These are phyloP conservation scores for Pisolithus thermaeus DNA, from an alignment of 1,284 basidiomycete species.

Conservation along the genomic window DNA sequence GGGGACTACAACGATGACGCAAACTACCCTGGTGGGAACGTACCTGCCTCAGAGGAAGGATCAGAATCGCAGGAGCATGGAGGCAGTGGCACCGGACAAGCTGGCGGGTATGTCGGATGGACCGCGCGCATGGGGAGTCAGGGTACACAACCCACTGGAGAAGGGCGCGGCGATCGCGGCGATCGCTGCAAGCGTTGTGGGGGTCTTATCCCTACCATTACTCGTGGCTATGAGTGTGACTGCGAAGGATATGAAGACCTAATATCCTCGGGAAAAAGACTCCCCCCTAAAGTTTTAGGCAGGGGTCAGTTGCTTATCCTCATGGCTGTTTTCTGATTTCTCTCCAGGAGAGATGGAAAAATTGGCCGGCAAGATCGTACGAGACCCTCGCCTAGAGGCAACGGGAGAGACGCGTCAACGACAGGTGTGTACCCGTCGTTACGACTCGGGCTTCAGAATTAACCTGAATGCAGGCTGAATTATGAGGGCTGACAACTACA, in stretches of 20 bases:
- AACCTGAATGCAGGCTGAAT: not conserved
- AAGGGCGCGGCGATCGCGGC: not conserved
- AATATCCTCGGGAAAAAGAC: not conserved
- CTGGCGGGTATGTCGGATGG: not conserved
- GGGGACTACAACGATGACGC: not conserved
- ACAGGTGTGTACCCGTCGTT: not conserved
- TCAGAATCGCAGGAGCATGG: not conserved
- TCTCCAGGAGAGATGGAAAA: not conserved
- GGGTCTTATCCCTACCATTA: not conserved
- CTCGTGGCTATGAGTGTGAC: conserved; percentile 1
- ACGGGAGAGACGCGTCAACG: not conserved
- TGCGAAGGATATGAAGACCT: not conserved
- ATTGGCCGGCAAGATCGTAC: not conserved
- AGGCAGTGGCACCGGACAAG: not conserved
- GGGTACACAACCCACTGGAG: not conserved
- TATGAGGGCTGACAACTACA: not conserved
- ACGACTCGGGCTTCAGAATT: no score
- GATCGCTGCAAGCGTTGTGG: not conserved
- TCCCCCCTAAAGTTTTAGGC: not conserved
- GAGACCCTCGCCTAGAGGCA: not conserved
- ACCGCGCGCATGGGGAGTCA: not conserved
- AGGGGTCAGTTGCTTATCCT: not conserved
- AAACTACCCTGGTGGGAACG: not conserved
- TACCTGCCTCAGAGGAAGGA: not conserved
- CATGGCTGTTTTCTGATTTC: not conserved